A percentile compares a stretch with the other conserved stretches of the same genome.
Evolutionary conservation across 805 yeast species (phyloP).

Genomic region (Wickerhamiella kazuoi): DNA sequence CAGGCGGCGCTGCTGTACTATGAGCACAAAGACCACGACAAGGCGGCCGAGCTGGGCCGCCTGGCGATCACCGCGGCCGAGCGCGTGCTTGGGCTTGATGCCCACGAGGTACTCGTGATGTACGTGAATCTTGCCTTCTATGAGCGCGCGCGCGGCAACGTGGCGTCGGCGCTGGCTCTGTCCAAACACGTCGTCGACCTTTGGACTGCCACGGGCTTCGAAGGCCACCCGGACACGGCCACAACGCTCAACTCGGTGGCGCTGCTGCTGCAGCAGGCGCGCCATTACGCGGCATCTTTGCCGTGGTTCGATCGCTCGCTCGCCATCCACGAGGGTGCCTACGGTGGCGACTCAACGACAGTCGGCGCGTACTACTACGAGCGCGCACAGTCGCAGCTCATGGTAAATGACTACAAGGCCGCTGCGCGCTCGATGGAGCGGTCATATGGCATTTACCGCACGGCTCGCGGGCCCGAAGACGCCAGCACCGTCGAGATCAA

Average conservation of each 20-base stretch:
- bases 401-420: slow-evolving; percentile 32
- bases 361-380: slow-evolving; percentile 55
- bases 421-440: slow-evolving; percentile 39
- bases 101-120: slow-evolving; percentile 54
- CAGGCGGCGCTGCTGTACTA: slow-evolving; percentile 49
- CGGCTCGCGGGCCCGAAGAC: slow-evolving; percentile 50
- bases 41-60: slow-evolving; percentile 48
- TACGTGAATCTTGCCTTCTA: slow-evolving; percentile 57
- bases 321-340: slow-evolving; percentile 30
- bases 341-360: slow-evolving; percentile 43
- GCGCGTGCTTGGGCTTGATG: slow-evolving; percentile 65
- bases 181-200: slow-evolving; percentile 41
- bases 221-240: slow-evolving; percentile 51
- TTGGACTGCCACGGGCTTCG: slow-evolving; percentile 42
- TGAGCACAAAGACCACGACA: slow-evolving; percentile 36
- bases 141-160: slow-evolving; percentile 44
- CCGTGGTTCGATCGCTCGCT: slow-evolving; percentile 37
- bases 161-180: slow-evolving; percentile 43
- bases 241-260: slow-evolving; percentile 47
- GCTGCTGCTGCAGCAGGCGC: slow-evolving; percentile 36
- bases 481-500: slow-evolving; percentile 47
- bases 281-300: slow-evolving; percentile 31
- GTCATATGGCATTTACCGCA: slow-evolving; percentile 40
- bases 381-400: slow-evolving; percentile 41
- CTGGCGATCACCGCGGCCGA: slow-evolving; percentile 59